Evolutionary conservation across 2,329 filamentous ascomycete species (phyloP), one percentile per base, ranked within the genome.

Genomic region (Microdochium trichocladiopsis): DNA sequence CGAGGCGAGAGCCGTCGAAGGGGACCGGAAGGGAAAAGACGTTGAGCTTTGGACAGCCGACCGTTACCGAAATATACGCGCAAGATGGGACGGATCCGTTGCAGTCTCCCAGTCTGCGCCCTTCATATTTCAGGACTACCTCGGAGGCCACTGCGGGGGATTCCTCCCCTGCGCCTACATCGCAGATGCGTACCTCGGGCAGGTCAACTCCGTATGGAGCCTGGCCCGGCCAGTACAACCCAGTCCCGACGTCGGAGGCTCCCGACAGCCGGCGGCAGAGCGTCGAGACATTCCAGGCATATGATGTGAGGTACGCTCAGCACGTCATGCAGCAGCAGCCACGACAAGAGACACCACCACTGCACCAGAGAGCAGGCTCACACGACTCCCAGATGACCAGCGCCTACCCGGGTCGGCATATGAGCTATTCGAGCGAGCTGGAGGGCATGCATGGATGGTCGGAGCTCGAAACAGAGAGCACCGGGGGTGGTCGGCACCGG

Each of bases 401-500:
- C 3, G 66, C 66, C 51, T 56, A 55, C 2, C 74, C 76, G 51
- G 64, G 66, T 47, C 70, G 75, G 2, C 65, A 75, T 5, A 61
- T 61, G 47, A 78, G 74, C 60, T 69, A 74, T 54, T 66, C 69
- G 4, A 78, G 75, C 45, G 74, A 77, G 48, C 61, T 67, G 4
- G 57, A 59, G n/a, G 60, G 56, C 16, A 58, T 60, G 6, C 56
- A 63, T 2, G 62, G 65, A 1, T 57, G 64, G 4, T 67, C 67
- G 2, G 75, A 78, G 54, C 68, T 78, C 4, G 71, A 69, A 16
- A 61, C 54, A 48, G 58, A 67, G 16, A 56, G 63, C 54, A 16
- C 28, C 16, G 64, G 66, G 28, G 58, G 71, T 9, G 66, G 74
- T 51, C 61, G 74, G 2, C 69, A 72, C 1, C 64, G 64, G 8